phyloP scores from a whole-genome alignment of 2,329 filamentous ascomycete genomes.

The Paraphaeosphaeria sporulosa region DNA sequence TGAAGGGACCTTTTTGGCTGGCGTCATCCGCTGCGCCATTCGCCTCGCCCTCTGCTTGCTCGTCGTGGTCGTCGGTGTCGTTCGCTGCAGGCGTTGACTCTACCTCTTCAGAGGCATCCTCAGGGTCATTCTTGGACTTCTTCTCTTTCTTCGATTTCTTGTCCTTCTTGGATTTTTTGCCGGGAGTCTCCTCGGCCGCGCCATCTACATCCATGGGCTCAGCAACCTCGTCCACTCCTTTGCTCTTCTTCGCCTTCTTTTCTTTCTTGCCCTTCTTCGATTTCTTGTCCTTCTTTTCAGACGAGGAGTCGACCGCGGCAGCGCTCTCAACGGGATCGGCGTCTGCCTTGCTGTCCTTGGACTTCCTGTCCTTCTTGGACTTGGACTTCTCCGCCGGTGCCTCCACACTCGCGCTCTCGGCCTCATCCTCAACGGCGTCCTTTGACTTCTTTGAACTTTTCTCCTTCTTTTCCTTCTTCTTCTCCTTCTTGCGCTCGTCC shows the following conservation, averaged over 20 bases:
- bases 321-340: conserved; percentile 9
- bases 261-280: conserved; percentile 34
- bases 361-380: conserved; percentile 30
- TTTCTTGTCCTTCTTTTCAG: conserved; percentile 36
- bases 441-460: conserved; percentile 35
- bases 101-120: conserved; percentile 22
- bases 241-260: conserved; percentile 20
- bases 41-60: conserved; percentile 18
- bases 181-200: conserved; percentile 22
- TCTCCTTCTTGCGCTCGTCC: conserved; percentile 21
- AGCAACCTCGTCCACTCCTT: conserved; percentile 17
- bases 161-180: conserved; percentile 37
- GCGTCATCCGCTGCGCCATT: conserved; percentile 3
- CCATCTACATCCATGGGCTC: conserved; percentile 20
- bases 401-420: conserved; percentile 20
- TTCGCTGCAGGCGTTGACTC: conserved; percentile 23
- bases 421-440: conserved; percentile 19
- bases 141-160: conserved; percentile 37
- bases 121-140: conserved; percentile 31
- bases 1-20: conserved; percentile 64
- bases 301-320: conserved; percentile 27
- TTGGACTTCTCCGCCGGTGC: conserved; percentile 28
- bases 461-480: conserved; percentile 28
- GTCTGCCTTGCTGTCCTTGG: conserved; percentile 19
- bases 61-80: conserved; percentile 27